Evolutionary conservation across 257 asterid genomes (phyloP), one percentile per base, ranked within the genome.

Genomic region (Fraxinus anomala): DNA sequence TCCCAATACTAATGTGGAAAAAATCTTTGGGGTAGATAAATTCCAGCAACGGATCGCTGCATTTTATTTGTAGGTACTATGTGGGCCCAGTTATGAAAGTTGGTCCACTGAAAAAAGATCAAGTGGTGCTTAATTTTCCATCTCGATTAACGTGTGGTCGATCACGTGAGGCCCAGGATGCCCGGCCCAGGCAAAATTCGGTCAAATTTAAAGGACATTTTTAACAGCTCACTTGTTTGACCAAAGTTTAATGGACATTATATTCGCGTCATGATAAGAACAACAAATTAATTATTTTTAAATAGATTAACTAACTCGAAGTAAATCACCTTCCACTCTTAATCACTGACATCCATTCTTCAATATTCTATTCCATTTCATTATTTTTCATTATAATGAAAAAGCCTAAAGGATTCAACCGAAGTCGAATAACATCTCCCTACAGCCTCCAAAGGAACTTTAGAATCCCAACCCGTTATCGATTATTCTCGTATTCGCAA

Each of bases 101-200:
- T 89, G 94, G 92, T 83, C 96, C 88, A 89, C 88, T 87, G 89
- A 77, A 83, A 81, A 83, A 84, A 81, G 61, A 40, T 78, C 74
- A 78, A 88, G 66, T 47, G 84, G 81, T 66, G 90, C 84, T 69
- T 81, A 21, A 56, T 70, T 59, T 77, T 21, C 30, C 13, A 21
- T 59, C 96, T 93, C 87, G 94, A 84, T 82, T 74, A 68, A 80
- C 86, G 98, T 86, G 98, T 83, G 87, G 76, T 82, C 77, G 74
- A 78, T 88, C 97, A 91, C 95, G 95, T 93, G 97, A 87, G 90
- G 88, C 89, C 97, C 67, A 56, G 67, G 65, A 56, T 21, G 67
- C 67, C 67, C 67, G 30, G 67, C 67, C 67, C 90, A 75, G 86
- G 88, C 87, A 85, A 76, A 83, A 77, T 77, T 78, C 90, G 87